Percentiles rank a stretch among this genome's conserved stretches.
Conservation (phyloP, 1,284 basidiomycete species). For the Nidula niveotomentosa region DNA sequence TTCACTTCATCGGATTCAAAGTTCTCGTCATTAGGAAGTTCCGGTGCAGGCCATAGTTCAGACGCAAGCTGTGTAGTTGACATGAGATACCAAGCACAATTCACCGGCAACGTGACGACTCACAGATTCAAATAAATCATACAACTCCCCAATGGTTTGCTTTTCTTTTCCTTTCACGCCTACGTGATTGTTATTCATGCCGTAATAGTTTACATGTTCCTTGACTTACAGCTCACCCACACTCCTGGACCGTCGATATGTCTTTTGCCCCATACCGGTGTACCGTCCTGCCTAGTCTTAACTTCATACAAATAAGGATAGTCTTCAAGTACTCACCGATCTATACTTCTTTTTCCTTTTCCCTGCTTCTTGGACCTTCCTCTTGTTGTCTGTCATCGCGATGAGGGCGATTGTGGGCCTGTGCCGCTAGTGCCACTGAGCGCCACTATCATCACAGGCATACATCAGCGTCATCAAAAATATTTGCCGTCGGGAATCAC, state of each 20-base stretch:
- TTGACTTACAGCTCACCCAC: conserved; percentile 69
- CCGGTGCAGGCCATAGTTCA: conserved; percentile 63
- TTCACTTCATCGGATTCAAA: conserved; percentile 30
- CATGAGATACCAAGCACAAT: no score
- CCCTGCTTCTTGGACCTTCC: conserved; percentile 16
- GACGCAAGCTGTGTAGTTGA: conserved; percentile 51
- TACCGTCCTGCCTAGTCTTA: conserved; percentile 49
- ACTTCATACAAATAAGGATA: no score
- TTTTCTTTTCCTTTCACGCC: conserved; percentile 78
- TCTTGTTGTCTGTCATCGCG: conserved; percentile 18
- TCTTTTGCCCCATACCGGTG: conserved; percentile 61
- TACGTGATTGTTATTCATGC: conserved; percentile 12
- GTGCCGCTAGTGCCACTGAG: no score
- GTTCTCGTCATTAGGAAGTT: conserved; percentile 18
- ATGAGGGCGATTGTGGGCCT: neutral
- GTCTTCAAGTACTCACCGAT: conserved; percentile 27
- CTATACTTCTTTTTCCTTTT: conserved; percentile 39
- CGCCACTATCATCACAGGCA: no score
- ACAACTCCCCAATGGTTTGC: conserved; percentile 71
- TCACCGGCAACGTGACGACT: conserved; percentile 16
- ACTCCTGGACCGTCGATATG: conserved; percentile 75
- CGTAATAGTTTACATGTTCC: neutral
- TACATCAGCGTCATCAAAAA: no score
- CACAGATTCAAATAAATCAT: conserved; percentile 76
- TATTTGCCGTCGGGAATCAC: no score